Conservation (phyloP, 371 early-diverging fungal genomes). For the Mortierella sp. region DNA sequence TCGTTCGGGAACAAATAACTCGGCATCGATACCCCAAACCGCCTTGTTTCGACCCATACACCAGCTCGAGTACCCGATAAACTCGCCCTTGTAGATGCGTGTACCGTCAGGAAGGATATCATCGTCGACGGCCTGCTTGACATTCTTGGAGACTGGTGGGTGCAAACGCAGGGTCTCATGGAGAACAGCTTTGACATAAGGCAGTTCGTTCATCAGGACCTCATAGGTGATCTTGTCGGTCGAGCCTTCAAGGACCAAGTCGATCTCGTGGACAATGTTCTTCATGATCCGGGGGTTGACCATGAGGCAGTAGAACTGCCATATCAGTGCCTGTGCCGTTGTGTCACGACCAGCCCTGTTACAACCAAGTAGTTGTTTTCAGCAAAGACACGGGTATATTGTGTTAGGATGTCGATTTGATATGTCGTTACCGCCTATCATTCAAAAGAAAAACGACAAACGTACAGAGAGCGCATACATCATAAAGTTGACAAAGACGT, state of each 20-base stretch:
- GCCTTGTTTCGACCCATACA: slow-evolving; percentile 43
- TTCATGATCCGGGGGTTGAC: slow-evolving; percentile 36
- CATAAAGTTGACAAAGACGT: slow-evolving; percentile 57
- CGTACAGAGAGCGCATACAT: slow-evolving; percentile 13
- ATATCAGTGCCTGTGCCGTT: slow-evolving; percentile 62
- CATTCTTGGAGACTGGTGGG: slow-evolving; percentile 46
- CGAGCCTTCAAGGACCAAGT: slow-evolving; percentile 27
- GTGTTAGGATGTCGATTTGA: neutral
- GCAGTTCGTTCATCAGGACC: slow-evolving; percentile 24
- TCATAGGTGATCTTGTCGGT: slow-evolving; percentile 29
- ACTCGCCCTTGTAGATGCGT: slow-evolving; percentile 35
- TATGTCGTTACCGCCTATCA: neutral
- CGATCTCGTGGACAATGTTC: slow-evolving; percentile 38
- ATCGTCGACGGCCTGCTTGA: slow-evolving; percentile 29
- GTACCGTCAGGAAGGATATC: slow-evolving; percentile 53
- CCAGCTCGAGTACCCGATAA: slow-evolving; percentile 36
- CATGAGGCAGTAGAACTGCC: slow-evolving; percentile 48
- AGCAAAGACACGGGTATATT: too few species aligned
- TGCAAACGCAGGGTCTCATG: slow-evolving; percentile 49
- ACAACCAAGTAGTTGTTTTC: too few species aligned
- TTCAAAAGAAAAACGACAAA: neutral
- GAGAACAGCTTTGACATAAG: slow-evolving; percentile 48
- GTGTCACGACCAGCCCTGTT: slow-evolving; percentile 60
- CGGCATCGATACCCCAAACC: slow-evolving; percentile 55
- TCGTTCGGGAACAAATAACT: slow-evolving; percentile 42